phyloP scores from a whole-genome alignment of 306 rosid species.

The Begonia masoniana region DNA sequence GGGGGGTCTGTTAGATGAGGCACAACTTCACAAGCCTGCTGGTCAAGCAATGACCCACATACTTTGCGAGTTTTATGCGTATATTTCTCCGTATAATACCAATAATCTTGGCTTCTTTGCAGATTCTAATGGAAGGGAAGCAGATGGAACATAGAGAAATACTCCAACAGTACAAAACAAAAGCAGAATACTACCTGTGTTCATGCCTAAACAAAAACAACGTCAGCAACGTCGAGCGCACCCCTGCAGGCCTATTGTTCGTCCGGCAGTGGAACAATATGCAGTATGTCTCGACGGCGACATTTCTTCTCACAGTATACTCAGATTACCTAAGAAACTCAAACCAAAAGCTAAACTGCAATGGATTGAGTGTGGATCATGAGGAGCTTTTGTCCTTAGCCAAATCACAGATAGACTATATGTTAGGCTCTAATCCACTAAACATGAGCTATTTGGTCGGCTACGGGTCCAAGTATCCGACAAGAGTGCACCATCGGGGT shows the following conservation, averaged over 20 bases:
- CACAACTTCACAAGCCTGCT: no score
- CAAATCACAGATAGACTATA: slow-evolving; percentile 74
- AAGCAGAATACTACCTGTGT: slow-evolving; percentile 79
- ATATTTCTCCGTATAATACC: no score
- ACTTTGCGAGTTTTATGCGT: no score
- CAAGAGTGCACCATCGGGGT: slow-evolving; percentile 83
- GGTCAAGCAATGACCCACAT: no score
- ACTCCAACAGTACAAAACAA: slow-evolving; percentile 49
- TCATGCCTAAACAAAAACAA: slow-evolving; percentile 80
- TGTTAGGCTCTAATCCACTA: slow-evolving; percentile 70
- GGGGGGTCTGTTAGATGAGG: background rate
- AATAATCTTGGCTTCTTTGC: slow-evolving; percentile 2
- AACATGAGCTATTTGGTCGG: slow-evolving; percentile 94
- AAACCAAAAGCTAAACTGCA: slow-evolving; percentile 45
- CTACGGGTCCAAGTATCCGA: slow-evolving; percentile 52
- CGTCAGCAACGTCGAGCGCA: slow-evolving; percentile 43
- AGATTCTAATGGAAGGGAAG: slow-evolving; percentile 53
- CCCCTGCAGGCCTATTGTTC: slow-evolving; percentile 72
- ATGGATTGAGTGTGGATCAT: slow-evolving; percentile 18
- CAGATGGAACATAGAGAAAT: slow-evolving; percentile 30
- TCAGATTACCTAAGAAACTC: slow-evolving; percentile 51
- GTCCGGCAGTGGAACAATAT: slow-evolving; percentile 92
- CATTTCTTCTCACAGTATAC: slow-evolving; percentile 64
- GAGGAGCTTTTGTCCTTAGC: slow-evolving; percentile 40
- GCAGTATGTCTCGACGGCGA: slow-evolving; percentile 86